Evolutionary conservation across 805 yeast genomes (phyloP), one percentile per base, ranked within the genome.

Genomic region (Starmerella floris): DNA sequence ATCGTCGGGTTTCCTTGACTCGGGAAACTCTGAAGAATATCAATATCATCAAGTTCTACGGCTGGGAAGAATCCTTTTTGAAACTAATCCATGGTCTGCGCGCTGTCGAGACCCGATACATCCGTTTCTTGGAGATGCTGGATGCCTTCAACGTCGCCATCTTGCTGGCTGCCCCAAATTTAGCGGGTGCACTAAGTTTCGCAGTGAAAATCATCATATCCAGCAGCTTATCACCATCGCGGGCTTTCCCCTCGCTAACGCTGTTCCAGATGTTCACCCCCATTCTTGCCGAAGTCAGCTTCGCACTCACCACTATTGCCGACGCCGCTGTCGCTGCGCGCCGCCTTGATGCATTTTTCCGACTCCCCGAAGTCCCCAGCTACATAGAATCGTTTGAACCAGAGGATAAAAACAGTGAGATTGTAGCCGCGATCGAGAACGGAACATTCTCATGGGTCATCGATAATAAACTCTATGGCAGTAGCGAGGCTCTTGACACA

Each of bases 21-120:
- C 79, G 81, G 51, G 96, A 85, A 59, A 72, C 83, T 27, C 64
- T 87, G 50, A 74, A 72, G 54, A 75, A 79, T 51, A 72, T 87
- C 67, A 81, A 79, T 56, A 71, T 79, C 59, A 81, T 85, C 59
- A 85, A 87, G 63, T 80, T 72, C 58, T 85, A 85, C 58, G 82
- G 93, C 1, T 85, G 95, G 95, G 95, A 87, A 62, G 67, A 67
- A 28, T 83, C 95, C 0, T 87, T 83, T 56, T 65, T 67, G 39
- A 58, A 66, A 10, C 64, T 68, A 38, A 69, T 87, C 30, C 20
- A 22, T 2, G 33, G 16, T 2, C 27, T 40, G 13, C 38, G 51
- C 2, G 30, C 37, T 19, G 16, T 35, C 3, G 51, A 48, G 34
- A 45, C 50, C 2, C 27, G 36, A 21, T 39, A 19, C 16, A 49